Evolutionary conservation across 2,329 filamentous ascomycete genomes (phyloP), one percentile per base, ranked within the genome.

Genomic region (Calonectria honghensis): DNA sequence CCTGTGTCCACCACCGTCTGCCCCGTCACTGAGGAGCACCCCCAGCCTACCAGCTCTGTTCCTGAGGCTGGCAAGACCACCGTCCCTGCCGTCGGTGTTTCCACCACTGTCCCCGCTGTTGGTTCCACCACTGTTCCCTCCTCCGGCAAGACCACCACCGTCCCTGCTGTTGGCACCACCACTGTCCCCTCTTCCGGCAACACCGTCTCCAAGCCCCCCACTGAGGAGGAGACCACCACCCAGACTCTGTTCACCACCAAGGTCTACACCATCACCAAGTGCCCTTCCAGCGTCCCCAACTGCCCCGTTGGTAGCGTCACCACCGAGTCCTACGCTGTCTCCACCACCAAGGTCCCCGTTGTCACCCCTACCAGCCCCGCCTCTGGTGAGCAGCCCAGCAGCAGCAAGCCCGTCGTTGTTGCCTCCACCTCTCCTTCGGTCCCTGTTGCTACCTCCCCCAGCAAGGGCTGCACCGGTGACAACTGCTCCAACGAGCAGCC

Each of bases 111-210:
- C 32, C 32, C 32, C 10, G 32, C 32, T 35, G 32, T 11, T 10
- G 32, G 32, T 35, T 9, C 79, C 64, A 74, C 78, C 24, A 74
- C 80, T 18, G 70, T 75, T 54, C 61, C 81, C 76, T 81, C 80
- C 31, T 69, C 65, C 20, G 50, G 50, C 37, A 75, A 78, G 51
- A 80, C 79, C 64, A 74, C 78, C 24, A 74, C 80, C 18, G 70
- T 75, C 51, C 81, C 76, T 80, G 14, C 80, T 29, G 66, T 59
- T n/a, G 51, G 51, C 64, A 85, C 83, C 52, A 88, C 86, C 63
- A 88, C 86, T 7, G 81, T 87, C 63, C 87, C 86, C 83, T 86
- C 87, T 11, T 83, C 87, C 68, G 81, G 80, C n/a, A 76, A 76
- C 68, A 27, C 14, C 68, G n/a, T 35, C 51, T 45, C 66, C 18